Evolutionary conservation across 768 basidiomycete genomes (phyloP).

Genomic region (Lactarius hatsudake): DNA sequence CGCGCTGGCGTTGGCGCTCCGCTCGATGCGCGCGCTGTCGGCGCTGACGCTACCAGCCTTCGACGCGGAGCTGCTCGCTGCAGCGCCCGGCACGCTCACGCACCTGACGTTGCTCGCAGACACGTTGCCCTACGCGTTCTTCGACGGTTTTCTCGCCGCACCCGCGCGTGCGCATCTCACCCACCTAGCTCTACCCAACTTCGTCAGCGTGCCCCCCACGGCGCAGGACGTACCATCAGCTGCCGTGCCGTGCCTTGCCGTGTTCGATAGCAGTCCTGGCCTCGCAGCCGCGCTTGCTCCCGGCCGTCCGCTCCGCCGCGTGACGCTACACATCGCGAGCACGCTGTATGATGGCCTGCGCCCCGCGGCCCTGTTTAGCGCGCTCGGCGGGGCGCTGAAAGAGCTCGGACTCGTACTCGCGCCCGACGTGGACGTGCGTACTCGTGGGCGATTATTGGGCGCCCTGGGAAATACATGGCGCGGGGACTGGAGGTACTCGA

Average conservation of each 20-base stretch:
- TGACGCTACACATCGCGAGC: conserved; percentile 31
- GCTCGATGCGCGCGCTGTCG: conserved; percentile 32
- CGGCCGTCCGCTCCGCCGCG: conserved; percentile 31
- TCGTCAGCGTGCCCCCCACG: conserved; percentile 9
- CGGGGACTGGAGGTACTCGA: conserved; percentile 31
- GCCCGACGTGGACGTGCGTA: conserved; percentile 33
- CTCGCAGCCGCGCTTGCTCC: conserved; percentile 32
- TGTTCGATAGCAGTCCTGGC: conserved; percentile 30
- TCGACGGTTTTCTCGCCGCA: conserved; percentile 30
- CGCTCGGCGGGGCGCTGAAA: conserved; percentile 27
- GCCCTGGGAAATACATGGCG: conserved; percentile 33
- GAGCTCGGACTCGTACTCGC: conserved; percentile 25
- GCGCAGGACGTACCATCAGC: conserved; percentile 19
- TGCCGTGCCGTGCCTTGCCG: conserved; percentile 27
- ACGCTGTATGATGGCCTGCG: conserved; percentile 39
- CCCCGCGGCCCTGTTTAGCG: conserved; percentile 33
- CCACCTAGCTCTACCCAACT: conserved; percentile 15
- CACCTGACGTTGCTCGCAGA: conserved; percentile 31
- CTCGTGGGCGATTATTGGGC: conserved; percentile 34
- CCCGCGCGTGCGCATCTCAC: conserved; percentile 29
- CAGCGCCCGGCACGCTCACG: conserved; percentile 30
- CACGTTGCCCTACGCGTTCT: conserved; percentile 29
- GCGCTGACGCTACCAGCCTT: conserved; percentile 32
- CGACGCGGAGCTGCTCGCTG: conserved; percentile 30
- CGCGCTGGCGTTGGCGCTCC: conserved; percentile 34